phyloP scores from a whole-genome alignment of 2,329 filamentous ascomycete genomes.

The Pseudogymnoascus sp. region DNA sequence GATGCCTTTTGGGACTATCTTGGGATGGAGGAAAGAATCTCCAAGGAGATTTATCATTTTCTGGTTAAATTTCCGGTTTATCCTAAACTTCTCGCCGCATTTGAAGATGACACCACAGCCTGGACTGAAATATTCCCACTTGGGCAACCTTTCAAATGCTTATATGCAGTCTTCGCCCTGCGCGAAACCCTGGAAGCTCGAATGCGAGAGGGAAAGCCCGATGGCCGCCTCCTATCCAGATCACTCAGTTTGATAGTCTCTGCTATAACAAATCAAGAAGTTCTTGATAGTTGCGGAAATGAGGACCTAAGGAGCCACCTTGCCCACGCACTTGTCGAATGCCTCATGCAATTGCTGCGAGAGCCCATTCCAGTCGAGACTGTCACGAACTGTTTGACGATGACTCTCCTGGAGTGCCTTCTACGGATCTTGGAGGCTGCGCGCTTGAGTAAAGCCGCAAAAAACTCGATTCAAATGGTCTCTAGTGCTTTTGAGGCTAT shows the following conservation, averaged over 20 bases:
- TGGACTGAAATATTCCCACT: constrained; percentile 58
- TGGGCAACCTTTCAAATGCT: constrained; percentile 60
- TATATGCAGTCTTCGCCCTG: constrained; percentile 65
- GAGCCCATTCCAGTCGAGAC: constrained; percentile 30
- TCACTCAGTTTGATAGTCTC: constrained; percentile 47
- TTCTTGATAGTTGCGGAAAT: constrained; percentile 38
- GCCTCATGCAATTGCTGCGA: constrained; percentile 36
- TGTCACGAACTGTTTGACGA: constrained; percentile 25
- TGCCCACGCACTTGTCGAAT: constrained; percentile 46
- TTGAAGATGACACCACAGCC: constrained; percentile 45
- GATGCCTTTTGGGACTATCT: constrained; percentile 76
- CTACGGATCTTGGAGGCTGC: constrained; percentile 24
- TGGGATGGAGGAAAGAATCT: constrained; percentile 60
- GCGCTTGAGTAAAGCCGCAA: constrained; percentile 15
- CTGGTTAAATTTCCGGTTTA: constrained; percentile 62
- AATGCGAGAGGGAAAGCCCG: constrained; percentile 10
- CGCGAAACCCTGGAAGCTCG: constrained; percentile 44
- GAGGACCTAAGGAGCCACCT: constrained; percentile 41
- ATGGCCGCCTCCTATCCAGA: constrained; percentile 25
- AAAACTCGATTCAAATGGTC: constrained; percentile 29
- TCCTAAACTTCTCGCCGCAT: constrained; percentile 48
- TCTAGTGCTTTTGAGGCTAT: constrained; percentile 38
- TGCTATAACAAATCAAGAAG: constrained; percentile 49
- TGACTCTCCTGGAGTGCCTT: constrained; percentile 26
- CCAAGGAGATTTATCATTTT: constrained; percentile 63